Evolutionary conservation across 31 red algal genomes (phyloP).

Genomic region (Bonnemaisonia californica): DNA sequence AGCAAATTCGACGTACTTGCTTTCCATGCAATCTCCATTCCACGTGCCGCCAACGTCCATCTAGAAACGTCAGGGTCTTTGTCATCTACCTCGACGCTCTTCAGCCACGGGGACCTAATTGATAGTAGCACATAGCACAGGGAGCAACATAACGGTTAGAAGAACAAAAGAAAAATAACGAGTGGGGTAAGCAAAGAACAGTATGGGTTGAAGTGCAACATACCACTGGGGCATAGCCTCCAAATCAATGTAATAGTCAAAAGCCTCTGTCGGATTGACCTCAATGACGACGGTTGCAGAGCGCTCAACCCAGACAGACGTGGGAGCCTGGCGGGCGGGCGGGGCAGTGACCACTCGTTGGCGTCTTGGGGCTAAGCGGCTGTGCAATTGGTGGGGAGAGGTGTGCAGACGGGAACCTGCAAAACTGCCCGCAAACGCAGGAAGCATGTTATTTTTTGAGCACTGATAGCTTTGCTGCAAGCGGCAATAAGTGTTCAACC

Average conservation of each 20-base stretch:
- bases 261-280: constrained; percentile 31
- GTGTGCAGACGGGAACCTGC: neutral
- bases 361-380: neutral
- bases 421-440: neutral
- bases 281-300: constrained; percentile 49
- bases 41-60: constrained; percentile 81
- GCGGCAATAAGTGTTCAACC: too few species aligned
- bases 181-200: too few species aligned
- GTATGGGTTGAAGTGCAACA: neutral
- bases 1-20: constrained; percentile 85
- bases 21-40: constrained; percentile 80
- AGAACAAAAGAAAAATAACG: too few species aligned
- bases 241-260: constrained; percentile 67
- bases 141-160: neutral
- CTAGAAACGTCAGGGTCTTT: constrained; percentile 63
- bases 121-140: neutral
- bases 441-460: too few species aligned
- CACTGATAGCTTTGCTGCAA: too few species aligned
- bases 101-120: constrained; percentile 77
- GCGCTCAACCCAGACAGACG: constrained; percentile 72
- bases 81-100: constrained; percentile 76
- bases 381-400: neutral
- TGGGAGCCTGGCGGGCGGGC: constrained; percentile 1
- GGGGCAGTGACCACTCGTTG: neutral
- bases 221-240: constrained; percentile 74